Evolutionary conservation across 768 basidiomycete species (phyloP), one percentile per base, ranked within the genome.

Genomic region (Saitozyma podzolica): DNA sequence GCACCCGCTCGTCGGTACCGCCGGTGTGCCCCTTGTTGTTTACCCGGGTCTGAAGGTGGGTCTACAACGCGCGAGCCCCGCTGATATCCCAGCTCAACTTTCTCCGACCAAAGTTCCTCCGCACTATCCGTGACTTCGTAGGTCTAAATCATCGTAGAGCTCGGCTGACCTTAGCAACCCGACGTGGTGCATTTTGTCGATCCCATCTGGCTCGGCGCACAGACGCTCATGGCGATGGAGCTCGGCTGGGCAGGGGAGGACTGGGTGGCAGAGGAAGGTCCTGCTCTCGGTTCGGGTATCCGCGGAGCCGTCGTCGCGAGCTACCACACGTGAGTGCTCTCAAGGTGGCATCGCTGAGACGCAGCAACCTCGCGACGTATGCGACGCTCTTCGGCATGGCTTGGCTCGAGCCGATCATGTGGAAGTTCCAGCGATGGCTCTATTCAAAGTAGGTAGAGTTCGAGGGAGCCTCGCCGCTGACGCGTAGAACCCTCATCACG

Each of bases 191-290:
- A 83, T 61, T 79, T 83, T 58, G 80, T 82, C 49, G 82, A 83
- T 71, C 82, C 83, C 3, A 82, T 83, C 48, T 83, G 82, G 82
- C 79, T 83, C 5, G 82, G 82, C 16, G 82, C 80, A 0, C 82
- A 83, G 58, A 78, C 78, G 10, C 74, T 82, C n/a, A 69, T 80
- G 61, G 81, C 80, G 2, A 71, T 82, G 73, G 76, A 80, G 59
- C 60, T 80, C 13, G 80, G 80, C 13, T 82, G 77, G 76, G 80
- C 77, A 8, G 79, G 77, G 8, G 68, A 75, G 67, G 68, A 75
- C 39, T 80, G 76, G 76, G 70, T 77, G 10, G 67, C 66, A 6
- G 62, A 69, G 20, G 61, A 63, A 14, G 75, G 75, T 0, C 76
- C 75, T 10, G 69, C 69, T 8, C 52, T 74, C 0, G 74, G 75